Conservation (phyloP, 2,329 filamentous ascomycete genomes). For the Colletotrichum musae region DNA sequence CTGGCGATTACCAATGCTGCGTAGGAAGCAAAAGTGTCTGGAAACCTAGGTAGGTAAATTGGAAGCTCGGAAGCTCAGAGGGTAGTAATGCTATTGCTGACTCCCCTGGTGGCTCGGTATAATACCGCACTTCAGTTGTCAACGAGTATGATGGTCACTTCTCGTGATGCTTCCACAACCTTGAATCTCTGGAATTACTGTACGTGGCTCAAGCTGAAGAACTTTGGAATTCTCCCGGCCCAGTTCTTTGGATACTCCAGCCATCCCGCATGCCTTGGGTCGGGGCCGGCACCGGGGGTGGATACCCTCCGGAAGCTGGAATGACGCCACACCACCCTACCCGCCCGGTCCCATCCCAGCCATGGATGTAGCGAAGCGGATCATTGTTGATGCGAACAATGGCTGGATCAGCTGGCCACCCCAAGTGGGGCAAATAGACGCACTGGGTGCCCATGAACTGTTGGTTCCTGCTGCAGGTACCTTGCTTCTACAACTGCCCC, state of each 20-base stretch:
- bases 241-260: background rate
- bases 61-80: too few relatives aligned
- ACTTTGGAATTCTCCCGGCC: background rate
- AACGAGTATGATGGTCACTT: too few relatives aligned
- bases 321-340: constrained; percentile 23
- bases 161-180: too few relatives aligned
- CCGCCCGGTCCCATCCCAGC: too few relatives aligned
- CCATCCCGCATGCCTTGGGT: background rate
- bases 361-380: constrained; percentile 3
- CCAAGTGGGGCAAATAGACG: constrained; percentile 22
- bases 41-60: too few relatives aligned
- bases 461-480: constrained; percentile 43
- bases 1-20: too few relatives aligned
- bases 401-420: constrained; percentile 38
- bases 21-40: too few relatives aligned
- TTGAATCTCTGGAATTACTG: too few relatives aligned
- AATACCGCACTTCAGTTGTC: too few relatives aligned
- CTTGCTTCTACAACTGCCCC: constrained; percentile 31
- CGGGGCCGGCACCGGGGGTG: constrained; percentile 17
- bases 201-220: background rate
- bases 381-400: constrained; percentile 34
- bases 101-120: too few relatives aligned
- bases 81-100: too few relatives aligned
- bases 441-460: constrained; percentile 36
- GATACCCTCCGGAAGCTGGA: background rate